Base-by-base conservation (phyloP, 2,329 filamentous ascomycete species). In the Aaosphaeria arxii region DNA sequence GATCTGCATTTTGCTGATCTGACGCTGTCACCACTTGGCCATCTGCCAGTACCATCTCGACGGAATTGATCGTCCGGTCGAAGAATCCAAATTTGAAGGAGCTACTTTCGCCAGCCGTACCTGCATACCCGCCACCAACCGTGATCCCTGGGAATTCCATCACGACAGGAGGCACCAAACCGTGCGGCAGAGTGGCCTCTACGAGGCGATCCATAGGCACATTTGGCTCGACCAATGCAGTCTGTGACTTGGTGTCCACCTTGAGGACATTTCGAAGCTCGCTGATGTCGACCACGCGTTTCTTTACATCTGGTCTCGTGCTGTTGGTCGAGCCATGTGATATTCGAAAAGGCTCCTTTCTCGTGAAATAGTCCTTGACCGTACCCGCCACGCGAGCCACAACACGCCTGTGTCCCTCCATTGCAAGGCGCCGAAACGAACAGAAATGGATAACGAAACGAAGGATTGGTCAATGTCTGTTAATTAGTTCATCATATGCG, bases 251-350 rank as follows among this genome's bases (percentile, higher is more conserved):
- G 0, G 57, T 65, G 60, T 89, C 79, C 42, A 91, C 72, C 6
- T 74, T 69, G 7, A 91, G 72, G 11, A 91, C 80, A 64, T 81
- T 77, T 54, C 75, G 77, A 7, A 91, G 77, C 4, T 64, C 61
- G 67, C 83, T 86, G 35, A 85, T 89, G 65, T 89, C 85, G 47
- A 91, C 75, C 7, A 83, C 75, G 40, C 51, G 63, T 33, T 64
- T 63, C 43, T 70, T 66, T 6, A 66, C 56, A 6, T 67, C 66
- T 32, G 78, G 77, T 6, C 88, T 83, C 35, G 88, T 91, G 68
- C 83, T 88, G 71, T 89, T 90, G 29, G 87, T 90, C 0, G 85
- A 84, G 51, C 88, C 88, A 70, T 91, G 87, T 58, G 84, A 87
- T 62, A 91, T 85, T n/a, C 86, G 79, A 69, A 88, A 91, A 2